These are phyloP conservation scores for Casuarina equisetifolia DNA, from an alignment of 306 rosid genomes.

Conservation along the genomic window DNA sequence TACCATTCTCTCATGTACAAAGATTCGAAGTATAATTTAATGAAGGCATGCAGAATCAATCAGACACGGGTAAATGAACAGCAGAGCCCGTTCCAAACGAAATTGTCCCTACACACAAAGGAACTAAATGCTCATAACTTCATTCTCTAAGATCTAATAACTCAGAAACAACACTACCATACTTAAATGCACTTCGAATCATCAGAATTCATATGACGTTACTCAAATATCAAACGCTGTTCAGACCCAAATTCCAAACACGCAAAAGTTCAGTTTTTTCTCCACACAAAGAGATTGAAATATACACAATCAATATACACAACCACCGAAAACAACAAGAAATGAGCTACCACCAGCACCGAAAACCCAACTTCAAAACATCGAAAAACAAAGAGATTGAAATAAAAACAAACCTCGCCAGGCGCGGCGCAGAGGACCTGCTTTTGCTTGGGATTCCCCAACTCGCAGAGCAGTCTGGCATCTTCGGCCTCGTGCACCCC, in stretches of 20 bases:
- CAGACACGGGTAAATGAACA: background rate
- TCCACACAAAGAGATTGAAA: too few relatives aligned
- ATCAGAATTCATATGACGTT: background rate
- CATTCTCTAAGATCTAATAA: background rate
- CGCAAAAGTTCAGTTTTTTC: background rate
- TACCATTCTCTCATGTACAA: background rate
- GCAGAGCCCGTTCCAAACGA: background rate
- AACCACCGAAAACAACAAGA: background rate
- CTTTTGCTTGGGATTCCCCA: conserved; percentile 43
- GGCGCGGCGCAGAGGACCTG: conserved; percentile 62
- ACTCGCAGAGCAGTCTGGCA: conserved; percentile 61
- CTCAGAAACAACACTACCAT: background rate
- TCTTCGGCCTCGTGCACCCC: conserved; percentile 83
- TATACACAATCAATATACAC: background rate
- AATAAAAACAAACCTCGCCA: conserved; percentile 51
- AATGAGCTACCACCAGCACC: background rate
- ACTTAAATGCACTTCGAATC: background rate
- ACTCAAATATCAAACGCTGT: background rate
- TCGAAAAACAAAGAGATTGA: background rate
- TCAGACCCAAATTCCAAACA: background rate
- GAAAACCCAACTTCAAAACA: background rate
- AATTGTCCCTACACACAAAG: background rate
- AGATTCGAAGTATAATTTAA: background rate
- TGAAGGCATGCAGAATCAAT: background rate
- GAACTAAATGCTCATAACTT: background rate